These are phyloP conservation scores for Citrus australasica DNA, from an alignment of 345 rosid genomes.

Conservation along the genomic window DNA sequence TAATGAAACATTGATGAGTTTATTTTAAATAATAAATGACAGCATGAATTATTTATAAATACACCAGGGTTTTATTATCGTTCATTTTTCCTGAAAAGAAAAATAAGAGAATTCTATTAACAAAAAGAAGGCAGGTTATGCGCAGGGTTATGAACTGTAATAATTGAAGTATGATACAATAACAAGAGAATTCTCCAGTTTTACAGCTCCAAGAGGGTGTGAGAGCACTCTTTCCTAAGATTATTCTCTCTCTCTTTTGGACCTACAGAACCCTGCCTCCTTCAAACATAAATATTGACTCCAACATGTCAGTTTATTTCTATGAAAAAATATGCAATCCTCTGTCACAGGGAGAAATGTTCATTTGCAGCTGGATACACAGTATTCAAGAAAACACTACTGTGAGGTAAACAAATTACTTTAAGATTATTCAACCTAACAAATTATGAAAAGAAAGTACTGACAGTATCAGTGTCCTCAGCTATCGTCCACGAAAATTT, in stretches of 20 bases:
- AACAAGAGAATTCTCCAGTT: not conserved
- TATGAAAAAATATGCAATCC: not conserved
- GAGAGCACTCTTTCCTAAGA: not conserved
- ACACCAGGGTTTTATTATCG: no score
- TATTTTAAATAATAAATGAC: not conserved
- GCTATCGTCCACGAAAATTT: conserved; percentile 88
- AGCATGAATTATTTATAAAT: not conserved
- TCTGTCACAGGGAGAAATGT: not conserved
- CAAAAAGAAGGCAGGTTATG: not conserved
- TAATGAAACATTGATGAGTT: not conserved
- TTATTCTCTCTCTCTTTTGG: not conserved
- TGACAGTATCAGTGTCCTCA: conserved; percentile 84
- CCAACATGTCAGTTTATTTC: not conserved
- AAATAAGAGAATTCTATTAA: no score
- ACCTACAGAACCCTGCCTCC: not conserved
- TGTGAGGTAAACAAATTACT: conserved; percentile 5
- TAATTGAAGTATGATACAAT: not conserved
- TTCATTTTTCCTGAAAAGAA: no score
- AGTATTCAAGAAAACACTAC: not conserved
- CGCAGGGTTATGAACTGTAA: not conserved
- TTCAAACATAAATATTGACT: not conserved
- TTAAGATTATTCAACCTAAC: not conserved
- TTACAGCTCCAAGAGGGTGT: not conserved
- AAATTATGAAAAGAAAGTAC: conserved; percentile 21
- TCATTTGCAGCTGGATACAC: not conserved